Conservation (phyloP, 1,139 yeast genomes). For the Ogataea hybrid region DNA sequence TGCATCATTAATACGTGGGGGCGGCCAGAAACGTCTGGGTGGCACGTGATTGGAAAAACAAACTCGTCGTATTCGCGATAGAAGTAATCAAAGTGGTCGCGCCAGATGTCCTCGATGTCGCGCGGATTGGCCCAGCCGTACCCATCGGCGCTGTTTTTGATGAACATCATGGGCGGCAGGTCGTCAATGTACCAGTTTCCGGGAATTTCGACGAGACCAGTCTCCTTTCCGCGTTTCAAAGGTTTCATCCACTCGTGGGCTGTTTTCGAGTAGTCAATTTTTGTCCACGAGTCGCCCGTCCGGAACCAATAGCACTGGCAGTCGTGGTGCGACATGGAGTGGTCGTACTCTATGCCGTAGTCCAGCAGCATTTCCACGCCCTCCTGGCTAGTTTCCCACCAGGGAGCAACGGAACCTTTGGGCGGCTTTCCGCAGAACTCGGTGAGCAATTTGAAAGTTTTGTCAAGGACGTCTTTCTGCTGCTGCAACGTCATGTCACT, state of each 20-base stretch:
- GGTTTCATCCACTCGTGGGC: constrained; percentile 36
- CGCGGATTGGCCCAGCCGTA: constrained; percentile 35
- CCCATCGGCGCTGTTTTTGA: constrained; percentile 30
- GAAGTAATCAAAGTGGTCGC: constrained; percentile 34
- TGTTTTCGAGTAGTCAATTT: constrained; percentile 32
- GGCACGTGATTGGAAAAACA: constrained; percentile 35
- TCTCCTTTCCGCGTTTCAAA: constrained; percentile 29
- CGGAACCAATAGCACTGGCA: constrained; percentile 35
- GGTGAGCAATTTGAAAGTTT: constrained; percentile 31
- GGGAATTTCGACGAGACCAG: constrained; percentile 35
- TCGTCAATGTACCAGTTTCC: constrained; percentile 35
- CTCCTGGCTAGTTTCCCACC: constrained; percentile 35
- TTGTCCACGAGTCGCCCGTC: constrained; percentile 35
- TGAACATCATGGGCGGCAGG: constrained; percentile 36
- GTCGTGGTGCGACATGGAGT: constrained; percentile 34
- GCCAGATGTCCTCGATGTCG: constrained; percentile 35
- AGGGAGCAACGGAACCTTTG: constrained; percentile 34
- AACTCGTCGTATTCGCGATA: constrained; percentile 35
- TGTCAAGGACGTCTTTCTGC: constrained; percentile 33
- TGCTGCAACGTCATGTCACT: constrained; percentile 34
- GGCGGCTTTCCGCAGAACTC: constrained; percentile 35
- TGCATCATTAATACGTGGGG: constrained; percentile 35
- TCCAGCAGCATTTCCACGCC: constrained; percentile 33
- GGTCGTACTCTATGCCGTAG: constrained; percentile 35
- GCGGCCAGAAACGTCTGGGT: constrained; percentile 34